A percentile compares a stretch with the other conserved stretches of the same genome.
Conservation (phyloP, 192 early-diverging fungal genomes). For the Chytriomyces sp. region DNA sequence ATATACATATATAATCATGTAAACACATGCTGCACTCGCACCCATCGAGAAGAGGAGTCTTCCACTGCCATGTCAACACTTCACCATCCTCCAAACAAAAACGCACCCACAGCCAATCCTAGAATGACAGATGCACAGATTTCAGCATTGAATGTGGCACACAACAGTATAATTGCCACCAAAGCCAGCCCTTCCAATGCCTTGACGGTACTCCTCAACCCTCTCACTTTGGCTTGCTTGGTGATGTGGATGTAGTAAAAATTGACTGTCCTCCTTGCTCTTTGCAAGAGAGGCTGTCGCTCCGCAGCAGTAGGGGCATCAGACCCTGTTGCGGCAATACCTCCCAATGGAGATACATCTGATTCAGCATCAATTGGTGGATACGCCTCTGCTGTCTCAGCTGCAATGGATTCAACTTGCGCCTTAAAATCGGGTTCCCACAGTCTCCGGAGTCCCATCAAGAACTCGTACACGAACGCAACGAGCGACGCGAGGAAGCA, state of each 20-base stretch:
- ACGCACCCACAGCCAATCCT: slow-evolving; percentile 17
- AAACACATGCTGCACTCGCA: too few species aligned
- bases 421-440: not conserved
- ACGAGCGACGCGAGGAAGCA: not conserved
- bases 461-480: slow-evolving; percentile 4
- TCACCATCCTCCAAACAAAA: slow-evolving; percentile 14
- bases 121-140: not conserved
- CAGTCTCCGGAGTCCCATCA: not conserved
- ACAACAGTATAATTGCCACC: slow-evolving; percentile 8
- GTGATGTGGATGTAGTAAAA: not conserved
- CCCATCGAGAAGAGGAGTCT: too few species aligned
- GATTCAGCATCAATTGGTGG: not conserved
- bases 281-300: not conserved
- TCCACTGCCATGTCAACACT: too few species aligned
- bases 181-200: slow-evolving; percentile 1
- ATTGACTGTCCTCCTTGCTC: not conserved
- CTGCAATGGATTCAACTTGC: not conserved
- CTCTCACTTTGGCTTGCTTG: not conserved
- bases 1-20: too few species aligned
- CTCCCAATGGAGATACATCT: too few species aligned
- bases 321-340: not conserved
- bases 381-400: not conserved
- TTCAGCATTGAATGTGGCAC: slow-evolving; percentile 10
- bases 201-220: not conserved
- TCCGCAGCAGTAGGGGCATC: not conserved